These are phyloP conservation scores for Novymonas esmeraldas DNA, from an alignment of 208 protist genomes.

Conservation along the genomic window DNA sequence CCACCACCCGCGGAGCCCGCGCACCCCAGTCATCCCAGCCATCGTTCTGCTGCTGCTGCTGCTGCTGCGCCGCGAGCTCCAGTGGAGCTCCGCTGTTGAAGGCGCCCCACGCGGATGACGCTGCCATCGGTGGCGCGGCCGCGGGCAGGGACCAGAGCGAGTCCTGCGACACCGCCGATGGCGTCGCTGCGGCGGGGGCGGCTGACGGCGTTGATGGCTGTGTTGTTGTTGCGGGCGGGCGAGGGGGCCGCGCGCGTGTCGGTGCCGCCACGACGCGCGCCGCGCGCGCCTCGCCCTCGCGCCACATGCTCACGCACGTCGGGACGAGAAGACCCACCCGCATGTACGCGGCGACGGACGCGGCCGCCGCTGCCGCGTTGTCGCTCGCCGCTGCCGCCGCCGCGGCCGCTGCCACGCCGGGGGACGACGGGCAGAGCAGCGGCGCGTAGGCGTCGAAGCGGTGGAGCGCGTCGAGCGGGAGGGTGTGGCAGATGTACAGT, in stretches of 20 bases:
- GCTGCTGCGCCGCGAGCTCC: conserved; percentile 18
- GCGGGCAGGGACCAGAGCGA: neutral
- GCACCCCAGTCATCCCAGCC: conserved; percentile 29
- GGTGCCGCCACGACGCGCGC: conserved; percentile 4
- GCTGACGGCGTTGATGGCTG: neutral
- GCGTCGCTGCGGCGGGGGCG: neutral
- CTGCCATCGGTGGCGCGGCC: neutral
- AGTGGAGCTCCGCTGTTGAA: conserved; percentile 49
- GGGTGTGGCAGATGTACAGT: conserved; percentile 34
- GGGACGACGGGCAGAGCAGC: conserved; percentile 46
- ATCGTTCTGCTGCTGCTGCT: neutral
- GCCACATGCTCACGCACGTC: conserved; percentile 38
- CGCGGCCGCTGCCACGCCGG: neutral
- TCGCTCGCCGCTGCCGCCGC: neutral
- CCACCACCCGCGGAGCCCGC: conserved; percentile 16
- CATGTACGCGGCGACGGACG: conserved; percentile 21
- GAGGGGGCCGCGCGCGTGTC: neutral
- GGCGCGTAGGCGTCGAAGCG: conserved; percentile 71
- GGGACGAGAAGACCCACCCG: conserved; percentile 43
- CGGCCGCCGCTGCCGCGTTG: neutral
- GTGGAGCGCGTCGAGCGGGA: conserved; percentile 73
- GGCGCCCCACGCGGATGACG: conserved; percentile 9
- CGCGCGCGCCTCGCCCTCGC: conserved; percentile 21
- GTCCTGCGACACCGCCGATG: neutral
- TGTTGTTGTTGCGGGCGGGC: neutral